phyloP scores from a whole-genome alignment of 176 grass and related monocot genomes.

The Oryza glumipatula region DNA sequence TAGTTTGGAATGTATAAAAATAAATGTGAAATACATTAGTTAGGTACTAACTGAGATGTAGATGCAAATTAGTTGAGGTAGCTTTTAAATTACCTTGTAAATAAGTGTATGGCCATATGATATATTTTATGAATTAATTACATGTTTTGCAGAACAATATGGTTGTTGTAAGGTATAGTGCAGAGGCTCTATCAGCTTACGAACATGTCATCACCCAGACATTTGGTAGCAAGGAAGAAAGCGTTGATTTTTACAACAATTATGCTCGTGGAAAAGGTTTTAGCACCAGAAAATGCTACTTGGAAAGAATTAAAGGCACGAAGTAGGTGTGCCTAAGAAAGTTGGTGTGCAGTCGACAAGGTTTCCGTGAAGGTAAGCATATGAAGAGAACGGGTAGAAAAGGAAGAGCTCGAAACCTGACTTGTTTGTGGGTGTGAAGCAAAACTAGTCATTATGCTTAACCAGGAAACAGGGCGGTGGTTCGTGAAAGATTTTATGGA shows the following conservation, averaged over 20 bases:
- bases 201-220: neutral
- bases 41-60: no score
- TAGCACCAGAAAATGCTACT: neutral
- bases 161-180: no score
- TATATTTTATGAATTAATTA: no score
- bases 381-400: neutral
- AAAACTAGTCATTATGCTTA: no score
- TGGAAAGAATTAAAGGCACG: neutral
- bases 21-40: no score
- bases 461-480: neutral
- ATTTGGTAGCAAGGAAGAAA: neutral
- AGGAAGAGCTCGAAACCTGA: neutral
- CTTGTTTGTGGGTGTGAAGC: neutral
- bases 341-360: neutral
- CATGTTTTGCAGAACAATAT: no score
- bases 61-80: no score
- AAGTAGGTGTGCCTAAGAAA: neutral
- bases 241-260: neutral
- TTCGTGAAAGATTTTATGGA: constrained; percentile 29
- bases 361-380: neutral
- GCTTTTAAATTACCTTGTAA: no score
- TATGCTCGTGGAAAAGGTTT: neutral
- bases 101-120: no score
- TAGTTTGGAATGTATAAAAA: no score
- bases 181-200: no score